Evolutionary conservation across 108 stramenopile species (phyloP), one percentile per base, ranked within the genome.

Genomic region (Pseudonitzschia multiseries): DNA sequence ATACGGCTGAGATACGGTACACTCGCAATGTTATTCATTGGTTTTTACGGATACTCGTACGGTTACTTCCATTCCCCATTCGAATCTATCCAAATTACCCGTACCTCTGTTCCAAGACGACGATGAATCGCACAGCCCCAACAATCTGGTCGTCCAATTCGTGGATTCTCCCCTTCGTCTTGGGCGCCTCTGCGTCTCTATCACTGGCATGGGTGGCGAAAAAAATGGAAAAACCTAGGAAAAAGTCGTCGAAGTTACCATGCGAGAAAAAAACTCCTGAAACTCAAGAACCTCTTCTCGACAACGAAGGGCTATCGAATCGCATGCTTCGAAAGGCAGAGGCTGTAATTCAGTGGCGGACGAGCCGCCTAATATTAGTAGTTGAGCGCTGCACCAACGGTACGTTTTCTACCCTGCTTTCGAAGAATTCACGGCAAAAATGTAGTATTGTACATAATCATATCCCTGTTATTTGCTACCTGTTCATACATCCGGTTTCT

Each of bases 311-410:
- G 32, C 76, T 94, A 27, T 89, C 90, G 70, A 79, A 85, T 51
- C 87, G 93, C n/a, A 82, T 92, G 80, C 77, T 94, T 52, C 87
- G 91, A 5, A 94, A 94, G 64, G 91, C 91, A 12, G 93, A 94
- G 75, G 89, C 88, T 26, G 93, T 91, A 12, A 82, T 94, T 56
- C 79, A 81, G 66, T 84, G 80, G 71, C 74, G 93, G 54, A 94
- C 91, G 17, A 84, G 85, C 12, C 78, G 93, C n/a, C 71, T 94
- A 13, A 79, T 87, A 13, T 69, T 94, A 31, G 89, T 94, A 1
- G 76, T 94, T 0, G 93, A 94, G 69, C 75, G 90, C 36, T 94
- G 93, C 65, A 92, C 90, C 20, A 94, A 56, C 24, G 36, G 61
- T 62, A 62, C 4, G 61, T 62, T 20, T 10, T 2, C 54, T 26